Conservation (phyloP, 1,284 basidiomycete species). For the Ustilago esculenta region DNA sequence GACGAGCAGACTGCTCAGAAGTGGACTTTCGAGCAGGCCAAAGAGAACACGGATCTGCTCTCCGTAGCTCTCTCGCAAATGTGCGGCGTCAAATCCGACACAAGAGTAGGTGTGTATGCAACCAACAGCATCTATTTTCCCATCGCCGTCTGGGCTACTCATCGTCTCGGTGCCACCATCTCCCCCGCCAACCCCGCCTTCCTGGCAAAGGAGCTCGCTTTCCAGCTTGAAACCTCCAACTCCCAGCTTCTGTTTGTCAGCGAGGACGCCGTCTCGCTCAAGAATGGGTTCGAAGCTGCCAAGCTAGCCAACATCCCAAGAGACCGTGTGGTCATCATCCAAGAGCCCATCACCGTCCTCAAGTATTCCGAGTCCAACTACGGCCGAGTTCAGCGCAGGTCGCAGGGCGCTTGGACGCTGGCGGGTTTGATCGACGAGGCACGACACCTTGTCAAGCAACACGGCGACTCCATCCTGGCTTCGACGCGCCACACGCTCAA, state of each 20-base stretch:
- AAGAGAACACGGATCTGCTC: slow-evolving; percentile 46
- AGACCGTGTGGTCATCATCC: slow-evolving; percentile 62
- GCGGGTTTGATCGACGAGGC: slow-evolving; percentile 69
- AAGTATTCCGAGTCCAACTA: slow-evolving; percentile 41
- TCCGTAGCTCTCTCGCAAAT: slow-evolving; percentile 25
- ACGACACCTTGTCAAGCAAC: slow-evolving; percentile 70
- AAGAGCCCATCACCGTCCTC: slow-evolving; percentile 38
- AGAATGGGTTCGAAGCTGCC: slow-evolving; percentile 72
- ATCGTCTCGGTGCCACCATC: slow-evolving; percentile 77
- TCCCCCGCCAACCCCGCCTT: slow-evolving; percentile 80
- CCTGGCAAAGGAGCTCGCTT: slow-evolving; percentile 73
- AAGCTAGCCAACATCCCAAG: slow-evolving; percentile 71
- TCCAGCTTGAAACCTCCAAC: slow-evolving; percentile 70
- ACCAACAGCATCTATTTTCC: slow-evolving; percentile 73
- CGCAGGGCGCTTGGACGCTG: slow-evolving; percentile 66
- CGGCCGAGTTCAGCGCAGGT: slow-evolving; percentile 43
- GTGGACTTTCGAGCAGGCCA: slow-evolving; percentile 50
- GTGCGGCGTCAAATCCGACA: slow-evolving; percentile 37
- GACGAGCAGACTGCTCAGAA: slow-evolving; percentile 52
- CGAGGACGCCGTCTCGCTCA: slow-evolving; percentile 69
- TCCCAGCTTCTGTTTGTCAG: slow-evolving; percentile 74
- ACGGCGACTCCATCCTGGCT: slow-evolving; percentile 69
- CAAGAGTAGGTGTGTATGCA: slow-evolving; percentile 45
- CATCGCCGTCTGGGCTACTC: slow-evolving; percentile 77
- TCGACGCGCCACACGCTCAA: slow-evolving; percentile 68